phyloP scores from a whole-genome alignment of 108 stramenopile species.

The Conticribra guillardii region DNA sequence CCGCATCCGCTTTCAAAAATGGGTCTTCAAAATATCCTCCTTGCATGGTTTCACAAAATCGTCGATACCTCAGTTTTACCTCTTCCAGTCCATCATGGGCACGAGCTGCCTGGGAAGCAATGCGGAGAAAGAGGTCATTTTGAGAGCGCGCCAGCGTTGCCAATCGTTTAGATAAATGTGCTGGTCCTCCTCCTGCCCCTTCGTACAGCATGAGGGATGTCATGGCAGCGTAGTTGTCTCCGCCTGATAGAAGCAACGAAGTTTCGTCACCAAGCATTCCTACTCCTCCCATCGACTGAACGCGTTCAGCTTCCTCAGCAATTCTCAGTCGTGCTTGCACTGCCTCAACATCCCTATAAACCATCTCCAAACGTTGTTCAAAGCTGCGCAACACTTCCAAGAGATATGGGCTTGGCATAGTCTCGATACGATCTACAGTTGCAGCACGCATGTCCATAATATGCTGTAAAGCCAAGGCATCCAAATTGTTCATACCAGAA shows the following conservation, averaged over 20 bases:
- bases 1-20: slow-evolving; percentile 58
- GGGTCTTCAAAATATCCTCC: slow-evolving; percentile 65
- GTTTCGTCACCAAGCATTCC: slow-evolving; percentile 16
- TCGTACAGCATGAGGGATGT: slow-evolving; percentile 34
- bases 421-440: slow-evolving; percentile 72
- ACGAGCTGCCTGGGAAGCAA: slow-evolving; percentile 52
- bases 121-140: slow-evolving; percentile 55
- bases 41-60: slow-evolving; percentile 36
- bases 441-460: slow-evolving; percentile 69
- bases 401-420: slow-evolving; percentile 79
- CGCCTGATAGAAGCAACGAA: slow-evolving; percentile 24
- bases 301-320: slow-evolving; percentile 36
- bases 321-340: slow-evolving; percentile 23
- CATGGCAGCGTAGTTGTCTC: slow-evolving; percentile 16
- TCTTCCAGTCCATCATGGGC: slow-evolving; percentile 62
- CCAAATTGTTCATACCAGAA: slow-evolving; percentile 31
- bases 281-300: slow-evolving; percentile 15
- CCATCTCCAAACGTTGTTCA: slow-evolving; percentile 49
- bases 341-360: slow-evolving; percentile 36
- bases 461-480: slow-evolving; percentile 44
- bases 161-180: slow-evolving; percentile 34
- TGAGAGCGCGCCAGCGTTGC: slow-evolving; percentile 52
- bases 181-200: slow-evolving; percentile 14
- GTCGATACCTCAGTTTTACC: slow-evolving; percentile 51
- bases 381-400: slow-evolving; percentile 69